Evolutionary conservation across 2,329 filamentous ascomycete genomes (phyloP), one percentile per base, ranked within the genome.

Genomic region (Tolypocladium sp.): DNA sequence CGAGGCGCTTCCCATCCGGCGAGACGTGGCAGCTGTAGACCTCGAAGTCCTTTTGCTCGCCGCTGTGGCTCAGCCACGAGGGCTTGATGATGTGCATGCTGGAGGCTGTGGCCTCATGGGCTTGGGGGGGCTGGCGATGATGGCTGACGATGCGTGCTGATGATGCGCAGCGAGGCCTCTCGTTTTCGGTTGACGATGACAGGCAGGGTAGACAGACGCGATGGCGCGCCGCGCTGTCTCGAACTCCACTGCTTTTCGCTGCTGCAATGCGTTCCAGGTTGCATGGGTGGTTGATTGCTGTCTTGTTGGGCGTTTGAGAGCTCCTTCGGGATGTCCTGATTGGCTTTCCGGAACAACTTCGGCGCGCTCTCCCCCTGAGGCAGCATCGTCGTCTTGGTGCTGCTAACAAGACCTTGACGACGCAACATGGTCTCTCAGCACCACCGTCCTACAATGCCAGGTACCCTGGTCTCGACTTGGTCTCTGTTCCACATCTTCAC

Each of bases 11-110:
- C 65, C 93, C 94, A 77, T 99, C 94, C 17, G 94, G 91, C 35
- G 94, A 99, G 64, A 99, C 87, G 80, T 97, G 91, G 74, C 93
- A 97, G 77, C 91, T 96, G 79, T 97, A 99, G 65, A 97, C 93
- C 76, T 99, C 94, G 71, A 95, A 96, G 73, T 97, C 92, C 72
- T 97, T 97, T 73, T 96, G 91, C 79, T 99, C 94, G 72, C 93
- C 92, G 77, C 91, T 92, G 79, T 97, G 93, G 73, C 90, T 93
- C 69, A 97, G 86, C 92, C 93, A 97, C 72, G 90, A 86, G 67
- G 93, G 93, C 84, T 95, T 96, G 75, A 95, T 91, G 77, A 97
- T 85, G 79, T 86, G 88, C 90, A 93, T 92, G 25, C 38, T 30
- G 22, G 49, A 35, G 49, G 49, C 20, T 35, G 49, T 10, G 46